A percentile compares a stretch with the other conserved stretches of the same genome.
These are phyloP conservation scores for Coelastrella sp. DNA, from an alignment of 139 green algal genomes.

Conservation along the genomic window DNA sequence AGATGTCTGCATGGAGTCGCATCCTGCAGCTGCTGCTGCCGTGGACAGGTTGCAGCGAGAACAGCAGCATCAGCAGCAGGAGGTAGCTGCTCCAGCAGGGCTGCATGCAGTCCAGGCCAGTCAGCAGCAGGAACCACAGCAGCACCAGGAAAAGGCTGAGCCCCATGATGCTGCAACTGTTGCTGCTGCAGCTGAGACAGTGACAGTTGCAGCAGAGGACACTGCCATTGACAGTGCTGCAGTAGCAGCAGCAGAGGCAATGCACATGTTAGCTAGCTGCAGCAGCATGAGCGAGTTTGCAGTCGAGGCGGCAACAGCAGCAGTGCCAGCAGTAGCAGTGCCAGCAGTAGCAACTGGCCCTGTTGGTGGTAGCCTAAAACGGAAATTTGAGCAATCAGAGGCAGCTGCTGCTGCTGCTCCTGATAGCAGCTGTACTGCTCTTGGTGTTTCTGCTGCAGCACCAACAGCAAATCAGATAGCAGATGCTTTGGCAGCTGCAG, in stretches of 20 bases:
- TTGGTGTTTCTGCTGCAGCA: not conserved
- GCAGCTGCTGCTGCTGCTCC: not conserved
- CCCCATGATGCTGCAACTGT: too few species aligned
- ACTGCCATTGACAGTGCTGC: not conserved
- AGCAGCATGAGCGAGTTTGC: not conserved
- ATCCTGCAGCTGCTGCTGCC: not conserved
- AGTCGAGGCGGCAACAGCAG: too few species aligned
- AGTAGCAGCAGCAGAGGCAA: conserved; percentile 13
- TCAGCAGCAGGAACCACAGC: not conserved
- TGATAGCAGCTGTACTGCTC: not conserved
- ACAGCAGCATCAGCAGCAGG: conserved; percentile 14
- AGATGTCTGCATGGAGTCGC: not conserved
- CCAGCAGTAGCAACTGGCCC: too few species aligned
- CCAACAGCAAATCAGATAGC: not conserved
- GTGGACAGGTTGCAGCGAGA: too few species aligned
- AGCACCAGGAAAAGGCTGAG: not conserved
- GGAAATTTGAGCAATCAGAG: not conserved
- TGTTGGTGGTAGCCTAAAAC: not conserved
- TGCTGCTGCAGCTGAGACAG: not conserved
- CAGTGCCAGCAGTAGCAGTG: too few species aligned
- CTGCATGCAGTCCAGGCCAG: not conserved
- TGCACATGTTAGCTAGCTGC: conserved; percentile 31
- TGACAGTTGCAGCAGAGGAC: not conserved
- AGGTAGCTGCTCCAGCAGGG: not conserved
- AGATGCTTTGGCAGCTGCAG: conserved; percentile 13